Evolutionary conservation across 371 early-diverging fungal species (phyloP), one percentile per base, ranked within the genome.

Genomic region (Spraguea lophii): DNA sequence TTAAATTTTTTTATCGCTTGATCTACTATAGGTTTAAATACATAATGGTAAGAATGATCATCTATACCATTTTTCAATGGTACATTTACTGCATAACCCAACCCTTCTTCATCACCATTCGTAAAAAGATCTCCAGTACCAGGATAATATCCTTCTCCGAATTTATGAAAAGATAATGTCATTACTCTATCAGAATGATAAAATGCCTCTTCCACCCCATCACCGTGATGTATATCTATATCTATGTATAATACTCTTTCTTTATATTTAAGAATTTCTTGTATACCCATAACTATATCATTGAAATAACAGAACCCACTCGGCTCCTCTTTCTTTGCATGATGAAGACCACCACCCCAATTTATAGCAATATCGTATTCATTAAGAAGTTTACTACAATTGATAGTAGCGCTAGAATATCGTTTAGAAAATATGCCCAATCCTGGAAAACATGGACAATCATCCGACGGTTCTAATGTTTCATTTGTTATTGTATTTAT

Each of bases 371-470:
- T 81, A 51, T 85, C 82, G 1, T 80, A 74, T 9, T 76, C 72
- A 30, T 77, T 78, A 39, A 90, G 54, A 50, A 81, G 78, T 21
- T 80, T 63, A 9, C 87, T 82, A 0, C 82, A 85, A 59, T 80
- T 84, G 16, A 90, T 80, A 7, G 91, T 84, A 7, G 88, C 90
- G 47, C 92, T 90, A 10, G 88, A 81, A 60, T 83, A 86, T 15
- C 80, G 76, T 44, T 76, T 74, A 69, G 90, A 88, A 62, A 88
- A 94, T 38, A 91, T 89, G 69, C 81, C 85, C 62, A 98, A 74
- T 4, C 89, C 91, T 46, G 82, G 81, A 72, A 95, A 93, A 1
- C 85, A 78, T 2, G 94, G 95, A 64, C 94, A 94, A 69, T 93
- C 93, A 42, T 88, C 88, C 26, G 62, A 64, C 47, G 54, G 60